Evolutionary conservation across 1,284 basidiomycete species (phyloP), one percentile per base, ranked within the genome.

Genomic region (Rhodofomes roseus): DNA sequence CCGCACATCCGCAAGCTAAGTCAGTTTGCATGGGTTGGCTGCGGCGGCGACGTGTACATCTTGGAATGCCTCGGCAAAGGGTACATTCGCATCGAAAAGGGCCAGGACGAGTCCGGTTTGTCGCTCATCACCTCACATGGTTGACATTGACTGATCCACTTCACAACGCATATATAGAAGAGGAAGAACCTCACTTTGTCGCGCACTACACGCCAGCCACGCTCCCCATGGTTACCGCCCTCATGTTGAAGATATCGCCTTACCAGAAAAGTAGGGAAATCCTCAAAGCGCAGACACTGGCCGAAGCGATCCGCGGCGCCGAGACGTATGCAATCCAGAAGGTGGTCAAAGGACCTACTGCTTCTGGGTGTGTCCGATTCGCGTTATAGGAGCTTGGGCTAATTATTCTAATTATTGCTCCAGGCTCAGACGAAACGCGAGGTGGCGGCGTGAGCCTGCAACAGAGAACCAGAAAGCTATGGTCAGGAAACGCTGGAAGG

Each of bases 11-110:
- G 70, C 6, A 72, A 72, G 53, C 56, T 87, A 57, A 86, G 84
- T 64, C 67, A 67, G 46, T 73, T 84, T 65, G 83, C 88, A 0
- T 95, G 95, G 96, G 90, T 97, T 4, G 85, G 86, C 9, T 95
- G 92, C 66, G 93, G 95, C 0, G 78, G 79, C 2, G 80, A 87
- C 23, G 73, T 84, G 7, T 93, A 90, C 70, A 82, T 97, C 9
- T 78, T 98, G 0, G 91, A 95, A 64, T 86, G 92, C 60, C 73
- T 95, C 20, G 86, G 85, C 4, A 82, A 81, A 60, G 94, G 95
- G 0, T 84, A 84, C 68, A 78, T 97, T 58, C 84, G 87, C 23
- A 80, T 98, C 16, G 83, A 89, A 61, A 81, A 77, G 12, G 64
- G 68, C 43, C 46, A 76, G 64, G 68, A 66, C 66, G 67, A 76